Evolutionary conservation across 306 rosid species (phyloP).

Genomic region (Mucuna pruriens): DNA sequence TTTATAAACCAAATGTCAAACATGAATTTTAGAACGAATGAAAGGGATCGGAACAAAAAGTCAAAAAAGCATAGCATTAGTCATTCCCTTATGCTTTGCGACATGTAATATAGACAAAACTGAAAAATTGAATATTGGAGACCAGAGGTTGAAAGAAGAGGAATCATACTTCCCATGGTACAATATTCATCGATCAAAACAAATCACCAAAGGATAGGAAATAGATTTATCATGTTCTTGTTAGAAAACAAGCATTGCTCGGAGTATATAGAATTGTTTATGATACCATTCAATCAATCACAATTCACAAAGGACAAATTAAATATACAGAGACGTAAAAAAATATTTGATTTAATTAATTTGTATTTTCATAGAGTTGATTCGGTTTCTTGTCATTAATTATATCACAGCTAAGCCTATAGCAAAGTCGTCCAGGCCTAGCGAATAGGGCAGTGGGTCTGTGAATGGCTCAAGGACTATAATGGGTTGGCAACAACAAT

Average conservation of each 20-base stretch:
- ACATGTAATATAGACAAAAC: neutral
- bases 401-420: constrained; percentile 28
- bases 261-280: neutral
- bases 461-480: constrained; percentile 28
- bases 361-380: neutral
- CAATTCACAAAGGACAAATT: neutral
- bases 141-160: neutral
- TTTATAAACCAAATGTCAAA: neutral
- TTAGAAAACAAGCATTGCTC: neutral
- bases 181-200: neutral
- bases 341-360: neutral
- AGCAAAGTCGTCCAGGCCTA: neutral
- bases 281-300: neutral
- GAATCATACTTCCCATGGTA: neutral
- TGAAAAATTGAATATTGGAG: constrained; percentile 1
- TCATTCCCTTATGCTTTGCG: neutral
- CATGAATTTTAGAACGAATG: neutral
- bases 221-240: neutral
- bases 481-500: constrained; percentile 11
- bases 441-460: neutral
- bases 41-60: neutral
- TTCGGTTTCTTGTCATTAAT: neutral
- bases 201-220: neutral
- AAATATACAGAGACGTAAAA: neutral
- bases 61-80: neutral